These are phyloP conservation scores for Colletotrichum sp. DNA, from an alignment of 2,329 filamentous ascomycete species.

Conservation along the genomic window DNA sequence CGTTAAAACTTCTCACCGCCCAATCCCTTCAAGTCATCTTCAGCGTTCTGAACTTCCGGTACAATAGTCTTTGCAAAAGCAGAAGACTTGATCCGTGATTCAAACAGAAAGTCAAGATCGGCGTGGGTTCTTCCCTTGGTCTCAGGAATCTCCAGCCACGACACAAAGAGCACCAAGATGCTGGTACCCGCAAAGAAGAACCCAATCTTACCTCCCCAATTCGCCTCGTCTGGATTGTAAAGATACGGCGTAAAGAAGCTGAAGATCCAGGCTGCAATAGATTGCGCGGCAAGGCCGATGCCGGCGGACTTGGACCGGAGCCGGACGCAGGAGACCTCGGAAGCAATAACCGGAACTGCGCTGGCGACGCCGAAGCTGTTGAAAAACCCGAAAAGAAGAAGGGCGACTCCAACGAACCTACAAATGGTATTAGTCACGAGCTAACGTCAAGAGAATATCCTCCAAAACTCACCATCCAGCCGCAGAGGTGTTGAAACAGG, in stretches of 20 bases:
- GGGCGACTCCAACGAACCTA: neutral
- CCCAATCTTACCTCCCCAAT: constrained; percentile 25
- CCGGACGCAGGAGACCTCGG: neutral
- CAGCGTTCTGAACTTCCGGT: neutral
- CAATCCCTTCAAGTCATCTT: neutral
- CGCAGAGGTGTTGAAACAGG: neutral
- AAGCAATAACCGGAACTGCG: neutral
- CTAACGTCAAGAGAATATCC: fast-evolving
- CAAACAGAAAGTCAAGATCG: constrained; percentile 2
- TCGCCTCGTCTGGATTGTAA: constrained; percentile 11
- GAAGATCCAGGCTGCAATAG: neutral
- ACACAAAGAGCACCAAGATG: neutral
- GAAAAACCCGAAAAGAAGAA: constrained; percentile 2
- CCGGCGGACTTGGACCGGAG: neutral
- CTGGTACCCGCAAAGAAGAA: constrained; percentile 1
- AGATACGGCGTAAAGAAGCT: constrained; percentile 6
- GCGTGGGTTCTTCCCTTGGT: neutral
- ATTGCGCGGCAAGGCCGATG: neutral
- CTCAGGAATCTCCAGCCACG: neutral
- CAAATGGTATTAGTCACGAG: neutral
- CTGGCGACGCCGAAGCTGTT: neutral
- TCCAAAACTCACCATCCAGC: neutral
- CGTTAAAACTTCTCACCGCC: neutral
- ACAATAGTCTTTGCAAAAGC: neutral
- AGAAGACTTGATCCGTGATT: neutral